Conservation (phyloP, 306 rosid species). For the Sindora glabra region DNA sequence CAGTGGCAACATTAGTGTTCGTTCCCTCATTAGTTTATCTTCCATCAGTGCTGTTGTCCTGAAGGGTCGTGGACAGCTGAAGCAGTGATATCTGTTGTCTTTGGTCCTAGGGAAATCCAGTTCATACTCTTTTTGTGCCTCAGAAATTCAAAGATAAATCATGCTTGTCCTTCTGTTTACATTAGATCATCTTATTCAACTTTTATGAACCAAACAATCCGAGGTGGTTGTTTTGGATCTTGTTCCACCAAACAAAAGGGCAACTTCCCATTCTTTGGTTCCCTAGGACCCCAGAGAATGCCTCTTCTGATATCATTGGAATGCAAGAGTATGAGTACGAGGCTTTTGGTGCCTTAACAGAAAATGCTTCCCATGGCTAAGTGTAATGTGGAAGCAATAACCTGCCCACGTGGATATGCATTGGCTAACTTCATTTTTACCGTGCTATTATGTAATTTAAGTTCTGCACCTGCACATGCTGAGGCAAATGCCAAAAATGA, state of each 20-base stretch:
- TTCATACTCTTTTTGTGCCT: constrained; percentile 34
- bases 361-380: constrained; percentile 46
- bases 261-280: constrained; percentile 14
- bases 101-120: constrained; percentile 37
- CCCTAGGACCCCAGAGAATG: constrained; percentile 29
- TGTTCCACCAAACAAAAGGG: constrained; percentile 47
- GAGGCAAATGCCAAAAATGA: constrained; percentile 35
- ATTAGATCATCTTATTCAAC: constrained; percentile 29
- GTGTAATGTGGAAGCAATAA: constrained; percentile 33
- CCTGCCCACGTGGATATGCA: constrained; percentile 55
- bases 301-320: constrained; percentile 44
- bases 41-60: constrained; percentile 36
- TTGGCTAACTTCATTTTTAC: constrained; percentile 65
- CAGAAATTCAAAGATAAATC: constrained; percentile 28
- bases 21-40: constrained; percentile 34
- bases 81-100: constrained; percentile 54
- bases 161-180: constrained; percentile 31
- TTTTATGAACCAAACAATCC: constrained; percentile 34
- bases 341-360: constrained; percentile 43
- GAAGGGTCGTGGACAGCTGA: constrained; percentile 37
- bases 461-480: constrained; percentile 53
- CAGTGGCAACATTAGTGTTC: constrained; percentile 41
- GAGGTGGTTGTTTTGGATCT: constrained; percentile 39
- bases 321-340: constrained; percentile 45
- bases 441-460: constrained; percentile 47